phyloP scores from a whole-genome alignment of 78 protist genomes.

The Salpingoeca rosetta region DNA sequence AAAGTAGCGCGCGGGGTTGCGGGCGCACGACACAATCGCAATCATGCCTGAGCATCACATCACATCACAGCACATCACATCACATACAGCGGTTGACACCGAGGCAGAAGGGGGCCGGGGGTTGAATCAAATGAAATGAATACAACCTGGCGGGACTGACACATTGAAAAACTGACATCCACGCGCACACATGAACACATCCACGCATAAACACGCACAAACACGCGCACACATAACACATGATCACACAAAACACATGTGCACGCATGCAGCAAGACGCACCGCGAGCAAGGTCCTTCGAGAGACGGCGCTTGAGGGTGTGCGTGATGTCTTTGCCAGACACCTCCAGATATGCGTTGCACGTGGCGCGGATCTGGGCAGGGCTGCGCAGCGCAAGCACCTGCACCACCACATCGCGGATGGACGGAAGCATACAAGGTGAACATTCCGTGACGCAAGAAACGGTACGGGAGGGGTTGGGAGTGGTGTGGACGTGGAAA shows the following conservation, averaged over 20 bases:
- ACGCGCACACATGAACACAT: not conserved
- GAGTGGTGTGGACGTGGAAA: not conserved
- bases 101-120: too few species aligned
- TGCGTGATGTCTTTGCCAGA: not conserved
- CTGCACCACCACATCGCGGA: too few species aligned
- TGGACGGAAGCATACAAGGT: too few species aligned
- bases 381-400: not conserved
- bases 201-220: not conserved
- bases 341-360: not conserved
- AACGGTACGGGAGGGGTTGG: too few species aligned
- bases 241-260: not conserved
- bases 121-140: too few species aligned
- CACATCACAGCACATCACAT: too few species aligned
- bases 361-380: not conserved
- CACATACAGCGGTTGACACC: too few species aligned
- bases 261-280: not conserved
- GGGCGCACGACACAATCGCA: not conserved
- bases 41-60: too few species aligned
- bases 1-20: not conserved
- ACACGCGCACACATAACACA: not conserved
- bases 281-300: not conserved
- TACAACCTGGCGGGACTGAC: not conserved
- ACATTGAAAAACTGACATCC: not conserved
- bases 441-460: too few species aligned
- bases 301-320: not conserved